Conservation (phyloP, 2,329 filamentous ascomycete genomes). For the Rhynchosporium secalis region DNA sequence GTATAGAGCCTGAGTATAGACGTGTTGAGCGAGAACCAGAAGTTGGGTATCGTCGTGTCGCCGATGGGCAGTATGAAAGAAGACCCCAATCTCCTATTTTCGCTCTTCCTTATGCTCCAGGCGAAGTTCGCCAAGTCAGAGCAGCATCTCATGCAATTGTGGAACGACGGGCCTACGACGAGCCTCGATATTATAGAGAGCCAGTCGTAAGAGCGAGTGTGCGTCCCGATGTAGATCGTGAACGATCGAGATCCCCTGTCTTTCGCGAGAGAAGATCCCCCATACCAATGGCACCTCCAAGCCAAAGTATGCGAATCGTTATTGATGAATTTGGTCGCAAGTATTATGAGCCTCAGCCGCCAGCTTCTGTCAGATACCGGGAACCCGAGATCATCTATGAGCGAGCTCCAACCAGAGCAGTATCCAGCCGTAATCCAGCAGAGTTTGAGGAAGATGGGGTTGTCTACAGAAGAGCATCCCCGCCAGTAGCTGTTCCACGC, state of each 20-base stretch:
- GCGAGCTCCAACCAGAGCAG: slow-evolving; percentile 43
- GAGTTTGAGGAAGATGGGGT: slow-evolving; percentile 38
- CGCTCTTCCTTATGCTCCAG: slow-evolving; percentile 32
- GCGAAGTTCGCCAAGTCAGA: slow-evolving; percentile 32
- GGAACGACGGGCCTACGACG: slow-evolving; percentile 34
- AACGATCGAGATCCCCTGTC: slow-evolving; percentile 51
- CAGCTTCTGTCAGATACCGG: slow-evolving; percentile 48
- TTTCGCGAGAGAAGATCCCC: slow-evolving; percentile 49
- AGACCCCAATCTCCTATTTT: slow-evolving; percentile 35
- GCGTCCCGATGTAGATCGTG: slow-evolving; percentile 50
- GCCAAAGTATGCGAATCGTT: slow-evolving; percentile 64
- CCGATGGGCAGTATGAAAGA: slow-evolving; percentile 30
- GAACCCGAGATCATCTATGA: slow-evolving; percentile 67
- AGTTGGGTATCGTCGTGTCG: slow-evolving; percentile 31
- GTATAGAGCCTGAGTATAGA: slow-evolving; percentile 32
- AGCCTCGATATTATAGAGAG: slow-evolving; percentile 48
- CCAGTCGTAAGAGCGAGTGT: slow-evolving; percentile 49
- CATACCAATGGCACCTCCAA: slow-evolving; percentile 49
- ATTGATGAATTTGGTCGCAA: slow-evolving; percentile 82
- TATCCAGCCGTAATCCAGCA: slow-evolving; percentile 33
- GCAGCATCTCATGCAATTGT: slow-evolving; percentile 33
- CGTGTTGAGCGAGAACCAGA: slow-evolving; percentile 36
- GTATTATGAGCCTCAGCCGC: slow-evolving; percentile 63
- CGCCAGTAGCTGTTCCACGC: slow-evolving; percentile 51
- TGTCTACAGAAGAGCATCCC: slow-evolving; percentile 52